phyloP scores from a whole-genome alignment of 1,284 basidiomycete genomes.

The Pseudozyma pruni region DNA sequence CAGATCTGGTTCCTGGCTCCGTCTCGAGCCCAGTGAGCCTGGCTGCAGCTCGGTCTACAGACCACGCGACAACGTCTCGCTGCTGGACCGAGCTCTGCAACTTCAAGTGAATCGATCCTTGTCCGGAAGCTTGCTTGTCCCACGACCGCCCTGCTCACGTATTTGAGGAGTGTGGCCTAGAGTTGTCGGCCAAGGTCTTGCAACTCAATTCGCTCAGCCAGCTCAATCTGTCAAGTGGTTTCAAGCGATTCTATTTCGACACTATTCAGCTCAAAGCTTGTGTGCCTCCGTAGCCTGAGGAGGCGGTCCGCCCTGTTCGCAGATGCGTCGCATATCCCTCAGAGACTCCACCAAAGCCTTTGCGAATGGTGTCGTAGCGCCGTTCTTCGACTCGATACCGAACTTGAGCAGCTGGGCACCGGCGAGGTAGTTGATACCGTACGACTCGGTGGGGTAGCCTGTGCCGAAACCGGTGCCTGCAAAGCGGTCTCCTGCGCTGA shows the following conservation, averaged over 20 bases:
- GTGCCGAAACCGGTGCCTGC: conserved; percentile 82
- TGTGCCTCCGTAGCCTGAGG: conserved; percentile 38
- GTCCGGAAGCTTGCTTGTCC: too few species aligned
- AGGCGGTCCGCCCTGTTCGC: conserved; percentile 68
- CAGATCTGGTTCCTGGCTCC: too few species aligned
- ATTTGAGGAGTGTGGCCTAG: too few species aligned
- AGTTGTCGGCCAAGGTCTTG: too few species aligned
- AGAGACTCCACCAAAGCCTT: conserved; percentile 77
- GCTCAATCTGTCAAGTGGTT: too few species aligned
- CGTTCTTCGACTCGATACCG: conserved; percentile 90
- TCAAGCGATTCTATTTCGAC: not conserved
- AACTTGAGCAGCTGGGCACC: conserved; percentile 86
- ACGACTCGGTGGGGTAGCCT: conserved; percentile 56
- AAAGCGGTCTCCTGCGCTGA: conserved; percentile 87
- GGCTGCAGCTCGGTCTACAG: too few species aligned
- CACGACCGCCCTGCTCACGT: too few species aligned
- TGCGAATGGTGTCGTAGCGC: conserved; percentile 80
- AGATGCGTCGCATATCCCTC: conserved; percentile 77
- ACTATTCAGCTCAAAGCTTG: conserved; percentile 35
- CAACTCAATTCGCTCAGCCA: too few species aligned
- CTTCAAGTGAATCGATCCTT: too few species aligned
- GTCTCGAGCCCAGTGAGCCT: too few species aligned
- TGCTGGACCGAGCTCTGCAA: too few species aligned
- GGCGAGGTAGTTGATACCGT: conserved; percentile 74
- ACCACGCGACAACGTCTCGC: too few species aligned